Evolutionary conservation across 2,329 filamentous ascomycete species (phyloP).

Genomic region (Trichoderma guizhouense): DNA sequence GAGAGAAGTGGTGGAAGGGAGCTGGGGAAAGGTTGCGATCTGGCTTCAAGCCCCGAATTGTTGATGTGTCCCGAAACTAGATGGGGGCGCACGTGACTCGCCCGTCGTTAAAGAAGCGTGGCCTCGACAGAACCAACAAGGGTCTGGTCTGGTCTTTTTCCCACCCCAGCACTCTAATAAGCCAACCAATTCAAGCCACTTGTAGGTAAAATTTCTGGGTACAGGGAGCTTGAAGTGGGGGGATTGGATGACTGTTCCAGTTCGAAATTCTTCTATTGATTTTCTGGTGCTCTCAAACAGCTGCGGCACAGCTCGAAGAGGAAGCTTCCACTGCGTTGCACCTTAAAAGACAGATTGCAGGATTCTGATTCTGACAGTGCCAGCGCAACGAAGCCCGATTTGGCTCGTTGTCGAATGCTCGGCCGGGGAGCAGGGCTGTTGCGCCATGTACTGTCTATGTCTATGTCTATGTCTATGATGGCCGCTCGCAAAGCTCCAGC

Average conservation of each 20-base stretch:
- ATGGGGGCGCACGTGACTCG: slow-evolving; percentile 35
- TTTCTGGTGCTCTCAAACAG: neutral
- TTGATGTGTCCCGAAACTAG: slow-evolving; percentile 42
- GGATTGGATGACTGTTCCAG: neutral
- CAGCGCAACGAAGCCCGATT: neutral
- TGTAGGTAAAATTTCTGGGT: neutral
- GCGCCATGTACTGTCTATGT: slow-evolving; percentile 33
- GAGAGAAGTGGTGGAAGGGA: slow-evolving; percentile 31
- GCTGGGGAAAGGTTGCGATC: slow-evolving; percentile 39
- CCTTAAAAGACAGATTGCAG: neutral
- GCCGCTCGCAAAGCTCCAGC: slow-evolving; percentile 36
- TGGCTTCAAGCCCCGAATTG: slow-evolving; percentile 44
- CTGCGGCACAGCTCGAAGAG: neutral
- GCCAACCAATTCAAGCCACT: slow-evolving; percentile 18
- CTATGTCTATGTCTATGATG: slow-evolving; percentile 33
- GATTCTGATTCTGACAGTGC: neutral
- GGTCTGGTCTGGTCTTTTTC: neutral
- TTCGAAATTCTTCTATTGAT: slow-evolving; percentile 2
- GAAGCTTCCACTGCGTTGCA: neutral
- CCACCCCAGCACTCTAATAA: neutral
- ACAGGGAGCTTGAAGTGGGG: slow-evolving; percentile 7
- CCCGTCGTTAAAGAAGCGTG: slow-evolving; percentile 15
- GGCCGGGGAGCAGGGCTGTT: slow-evolving; percentile 22
- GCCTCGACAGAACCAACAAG: slow-evolving; percentile 4
- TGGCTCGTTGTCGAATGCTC: slow-evolving; percentile 27